These are phyloP conservation scores for Kodamaea jinghongensis DNA, from an alignment of 805 yeast genomes.

Conservation along the genomic window DNA sequence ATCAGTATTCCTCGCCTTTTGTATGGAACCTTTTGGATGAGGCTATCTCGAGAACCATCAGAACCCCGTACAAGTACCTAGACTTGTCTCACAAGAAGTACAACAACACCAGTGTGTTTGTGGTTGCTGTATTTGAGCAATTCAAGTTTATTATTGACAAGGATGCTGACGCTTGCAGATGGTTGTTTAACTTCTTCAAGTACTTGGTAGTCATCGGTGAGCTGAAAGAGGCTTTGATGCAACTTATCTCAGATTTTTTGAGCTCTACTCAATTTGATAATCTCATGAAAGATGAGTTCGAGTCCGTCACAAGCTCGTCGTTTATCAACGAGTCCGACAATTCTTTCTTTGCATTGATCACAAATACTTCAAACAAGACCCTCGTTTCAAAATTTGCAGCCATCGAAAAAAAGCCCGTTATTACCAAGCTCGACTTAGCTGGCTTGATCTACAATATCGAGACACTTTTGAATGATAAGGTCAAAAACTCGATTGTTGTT, in stretches of 20 bases:
- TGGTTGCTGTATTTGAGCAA: constrained; percentile 57
- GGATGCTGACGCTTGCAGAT: constrained; percentile 28
- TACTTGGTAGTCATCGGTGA: constrained; percentile 60
- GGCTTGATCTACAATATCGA: constrained; percentile 42
- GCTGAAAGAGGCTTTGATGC: constrained; percentile 29
- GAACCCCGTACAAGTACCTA: constrained; percentile 80
- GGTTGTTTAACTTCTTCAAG: constrained; percentile 52
- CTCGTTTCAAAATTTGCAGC: constrained; percentile 3
- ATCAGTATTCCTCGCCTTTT: constrained; percentile 1
- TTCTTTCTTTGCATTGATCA: constrained; percentile 13
- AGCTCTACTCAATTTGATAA: no score
- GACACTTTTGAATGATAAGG: constrained; percentile 22
- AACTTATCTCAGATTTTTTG: constrained; percentile 14
- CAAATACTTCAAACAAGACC: constrained; percentile 11
- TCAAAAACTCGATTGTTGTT: constrained; percentile 22
- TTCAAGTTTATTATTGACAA: constrained; percentile 49
- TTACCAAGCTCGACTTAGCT: constrained; percentile 47
- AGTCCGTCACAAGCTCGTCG: constrained; percentile 3
- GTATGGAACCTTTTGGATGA: constrained; percentile 75
- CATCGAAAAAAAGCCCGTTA: constrained; percentile 34
- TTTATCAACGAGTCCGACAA: not conserved
- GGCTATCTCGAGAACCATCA: constrained; percentile 63
- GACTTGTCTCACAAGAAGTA: constrained; percentile 46
- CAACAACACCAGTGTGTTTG: constrained; percentile 30
- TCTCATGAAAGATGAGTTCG: constrained; percentile 5